Conservation (phyloP, 495 filamentous ascomycete genomes). For the Physcia stellaris region DNA sequence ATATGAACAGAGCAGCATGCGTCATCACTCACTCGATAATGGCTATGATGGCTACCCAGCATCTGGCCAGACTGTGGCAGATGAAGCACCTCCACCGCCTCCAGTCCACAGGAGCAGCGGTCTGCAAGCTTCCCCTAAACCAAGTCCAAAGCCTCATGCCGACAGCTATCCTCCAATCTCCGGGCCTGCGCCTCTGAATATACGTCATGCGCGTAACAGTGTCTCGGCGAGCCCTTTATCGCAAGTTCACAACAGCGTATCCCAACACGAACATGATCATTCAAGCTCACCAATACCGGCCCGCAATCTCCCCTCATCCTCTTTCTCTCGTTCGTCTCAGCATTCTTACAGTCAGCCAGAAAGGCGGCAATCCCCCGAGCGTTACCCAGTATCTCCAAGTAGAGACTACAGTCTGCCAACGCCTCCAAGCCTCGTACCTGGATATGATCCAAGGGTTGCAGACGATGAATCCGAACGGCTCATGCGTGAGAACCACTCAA, state of each 20-base stretch:
- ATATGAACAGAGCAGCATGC: not conserved
- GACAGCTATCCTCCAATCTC: constrained; percentile 9
- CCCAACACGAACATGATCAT: not conserved
- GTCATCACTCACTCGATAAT: not conserved
- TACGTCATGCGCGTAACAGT: constrained; percentile 12
- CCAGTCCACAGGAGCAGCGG: constrained; percentile 30
- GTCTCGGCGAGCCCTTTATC: constrained; percentile 13
- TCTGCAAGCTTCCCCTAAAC: constrained; percentile 1
- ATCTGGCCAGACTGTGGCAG: constrained; percentile 17
- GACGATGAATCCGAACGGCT: constrained; percentile 10
- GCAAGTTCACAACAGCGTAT: constrained; percentile 13
- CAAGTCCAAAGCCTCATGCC: not conserved
- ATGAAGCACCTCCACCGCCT: constrained; percentile 33
- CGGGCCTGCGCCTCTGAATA: constrained; percentile 34
- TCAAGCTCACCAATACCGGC: constrained; percentile 17
- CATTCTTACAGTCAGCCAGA: constrained; percentile 9
- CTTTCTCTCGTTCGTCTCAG: constrained; percentile 37
- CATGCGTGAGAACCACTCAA: not conserved
- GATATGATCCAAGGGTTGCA: constrained; percentile 38
- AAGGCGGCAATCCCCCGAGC: constrained; percentile 11
- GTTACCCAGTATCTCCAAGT: constrained; percentile 12
- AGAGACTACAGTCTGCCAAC: constrained; percentile 33
- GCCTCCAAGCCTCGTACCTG: constrained; percentile 56
- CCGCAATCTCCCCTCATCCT: constrained; percentile 33
- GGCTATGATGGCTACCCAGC: not conserved